These are phyloP conservation scores for Sphaerosporella brunnea DNA, from an alignment of 495 filamentous ascomycete species.

Conservation along the genomic window DNA sequence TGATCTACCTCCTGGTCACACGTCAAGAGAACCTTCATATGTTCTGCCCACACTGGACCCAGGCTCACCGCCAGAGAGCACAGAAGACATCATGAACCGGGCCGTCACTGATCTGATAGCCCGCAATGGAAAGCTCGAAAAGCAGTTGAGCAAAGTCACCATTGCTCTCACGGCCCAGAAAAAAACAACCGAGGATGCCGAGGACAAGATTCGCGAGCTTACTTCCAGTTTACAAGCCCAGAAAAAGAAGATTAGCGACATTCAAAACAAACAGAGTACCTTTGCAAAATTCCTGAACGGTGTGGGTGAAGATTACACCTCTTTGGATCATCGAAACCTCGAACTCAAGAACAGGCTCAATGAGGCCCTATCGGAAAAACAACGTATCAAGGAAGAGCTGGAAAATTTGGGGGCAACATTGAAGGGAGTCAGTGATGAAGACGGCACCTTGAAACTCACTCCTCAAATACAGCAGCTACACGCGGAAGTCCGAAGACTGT, in stretches of 20 bases:
- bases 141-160: conserved; percentile 7
- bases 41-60: too few species aligned
- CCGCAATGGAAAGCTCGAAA: conserved; percentile 19
- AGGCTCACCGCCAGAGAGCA: not conserved
- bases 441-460: conserved; percentile 3
- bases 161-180: not conserved
- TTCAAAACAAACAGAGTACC: conserved; percentile 12
- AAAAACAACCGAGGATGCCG: conserved; percentile 3
- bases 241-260: conserved; percentile 10
- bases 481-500: conserved; percentile 14
- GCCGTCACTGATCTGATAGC: conserved; percentile 15
- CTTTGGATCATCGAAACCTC: conserved; percentile 15
- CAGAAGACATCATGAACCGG: not conserved
- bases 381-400: conserved; percentile 1
- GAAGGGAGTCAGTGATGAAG: conserved; percentile 6
- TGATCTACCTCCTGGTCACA: too few species aligned
- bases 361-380: conserved; percentile 13
- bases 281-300: conserved; percentile 21
- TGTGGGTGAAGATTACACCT: conserved; percentile 21
- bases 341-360: conserved; percentile 11
- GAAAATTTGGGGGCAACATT: too few species aligned
- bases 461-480: not conserved
- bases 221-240: not conserved
- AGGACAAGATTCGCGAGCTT: conserved; percentile 10
- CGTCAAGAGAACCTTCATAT: too few species aligned